Evolutionary conservation across 208 protist genomes (phyloP).

Genomic region (Crithidia sp.): DNA sequence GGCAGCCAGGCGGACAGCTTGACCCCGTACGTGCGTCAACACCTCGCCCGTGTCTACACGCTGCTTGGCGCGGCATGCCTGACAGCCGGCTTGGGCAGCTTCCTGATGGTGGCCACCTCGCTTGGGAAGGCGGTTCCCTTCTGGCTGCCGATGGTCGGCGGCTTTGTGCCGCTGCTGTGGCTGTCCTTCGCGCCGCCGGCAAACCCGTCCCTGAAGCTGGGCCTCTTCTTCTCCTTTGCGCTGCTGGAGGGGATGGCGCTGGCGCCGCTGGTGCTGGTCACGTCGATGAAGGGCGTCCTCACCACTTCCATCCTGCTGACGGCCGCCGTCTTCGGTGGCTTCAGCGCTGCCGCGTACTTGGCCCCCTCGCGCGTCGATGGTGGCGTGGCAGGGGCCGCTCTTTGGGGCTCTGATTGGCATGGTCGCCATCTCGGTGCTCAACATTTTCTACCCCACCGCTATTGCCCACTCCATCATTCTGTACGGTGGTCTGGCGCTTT

Average conservation of each 20-base stretch:
- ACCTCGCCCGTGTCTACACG: constrained; percentile 85
- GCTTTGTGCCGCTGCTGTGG: constrained; percentile 88
- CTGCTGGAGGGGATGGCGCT: constrained; percentile 87
- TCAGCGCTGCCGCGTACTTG: constrained; percentile 85
- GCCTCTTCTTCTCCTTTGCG: constrained; percentile 80
- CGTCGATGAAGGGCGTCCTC: constrained; percentile 82
- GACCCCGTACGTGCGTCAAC: constrained; percentile 81
- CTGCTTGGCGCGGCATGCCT: constrained; percentile 61
- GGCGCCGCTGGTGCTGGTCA: constrained; percentile 75
- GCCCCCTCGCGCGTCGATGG: constrained; percentile 72
- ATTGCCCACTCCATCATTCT: constrained; percentile 87
- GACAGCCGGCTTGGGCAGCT: constrained; percentile 62
- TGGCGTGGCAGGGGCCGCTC: constrained; percentile 87
- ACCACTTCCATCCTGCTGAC: constrained; percentile 82
- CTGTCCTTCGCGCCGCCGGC: constrained; percentile 78
- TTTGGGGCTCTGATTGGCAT: constrained; percentile 87
- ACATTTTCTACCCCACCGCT: constrained; percentile 87
- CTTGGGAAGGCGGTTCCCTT: constrained; percentile 74
- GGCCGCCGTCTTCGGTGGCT: constrained; percentile 83
- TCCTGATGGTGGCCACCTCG: constrained; percentile 85
- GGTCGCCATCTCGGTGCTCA: constrained; percentile 81
- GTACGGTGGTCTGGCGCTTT: constrained; percentile 88
- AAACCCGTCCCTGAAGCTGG: constrained; percentile 75
- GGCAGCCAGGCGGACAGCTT: constrained; percentile 74
- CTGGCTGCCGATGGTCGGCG: constrained; percentile 84